Evolutionary conservation across 73 alveolate genomes (phyloP).

Genomic region (Paramecium primaurelia): DNA sequence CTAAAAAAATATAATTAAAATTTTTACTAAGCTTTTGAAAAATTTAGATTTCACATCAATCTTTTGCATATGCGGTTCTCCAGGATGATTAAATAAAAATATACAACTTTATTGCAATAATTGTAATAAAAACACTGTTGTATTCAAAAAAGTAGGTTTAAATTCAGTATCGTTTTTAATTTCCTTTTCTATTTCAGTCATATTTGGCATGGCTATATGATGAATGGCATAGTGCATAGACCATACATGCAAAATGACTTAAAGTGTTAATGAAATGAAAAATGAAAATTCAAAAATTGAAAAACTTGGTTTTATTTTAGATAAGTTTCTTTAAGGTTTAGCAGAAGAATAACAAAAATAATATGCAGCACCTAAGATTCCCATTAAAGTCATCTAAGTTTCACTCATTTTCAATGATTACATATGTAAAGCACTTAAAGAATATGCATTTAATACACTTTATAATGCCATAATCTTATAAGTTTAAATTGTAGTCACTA

Average conservation of each 20-base stretch:
- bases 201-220: slow-evolving; percentile 13
- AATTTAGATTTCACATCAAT: neutral
- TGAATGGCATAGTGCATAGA: slow-evolving; percentile 15
- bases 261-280: neutral
- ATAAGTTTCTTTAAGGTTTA: slow-evolving; percentile 27
- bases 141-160: slow-evolving; percentile 90
- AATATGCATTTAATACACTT: slow-evolving; percentile 49
- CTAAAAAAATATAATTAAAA: neutral
- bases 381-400: slow-evolving; percentile 30
- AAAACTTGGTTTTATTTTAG: slow-evolving; percentile 25
- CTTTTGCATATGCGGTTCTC: slow-evolving; percentile 41
- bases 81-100: slow-evolving; percentile 44
- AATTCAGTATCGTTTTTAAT: slow-evolving; percentile 18
- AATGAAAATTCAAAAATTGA: slow-evolving; percentile 15
- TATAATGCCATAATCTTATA: slow-evolving; percentile 59
- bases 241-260: neutral
- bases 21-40: slow-evolving; percentile 12
- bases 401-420: slow-evolving; percentile 55
- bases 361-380: slow-evolving; percentile 46
- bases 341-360: slow-evolving; percentile 42
- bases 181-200: slow-evolving; percentile 4
- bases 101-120: slow-evolving; percentile 4
- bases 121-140: slow-evolving; percentile 76
- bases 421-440: slow-evolving; percentile 48
- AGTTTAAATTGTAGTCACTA: slow-evolving; percentile 57